These are phyloP conservation scores for Metarhizium guizhouense DNA, from an alignment of 2,329 filamentous ascomycete species.

Conservation along the genomic window DNA sequence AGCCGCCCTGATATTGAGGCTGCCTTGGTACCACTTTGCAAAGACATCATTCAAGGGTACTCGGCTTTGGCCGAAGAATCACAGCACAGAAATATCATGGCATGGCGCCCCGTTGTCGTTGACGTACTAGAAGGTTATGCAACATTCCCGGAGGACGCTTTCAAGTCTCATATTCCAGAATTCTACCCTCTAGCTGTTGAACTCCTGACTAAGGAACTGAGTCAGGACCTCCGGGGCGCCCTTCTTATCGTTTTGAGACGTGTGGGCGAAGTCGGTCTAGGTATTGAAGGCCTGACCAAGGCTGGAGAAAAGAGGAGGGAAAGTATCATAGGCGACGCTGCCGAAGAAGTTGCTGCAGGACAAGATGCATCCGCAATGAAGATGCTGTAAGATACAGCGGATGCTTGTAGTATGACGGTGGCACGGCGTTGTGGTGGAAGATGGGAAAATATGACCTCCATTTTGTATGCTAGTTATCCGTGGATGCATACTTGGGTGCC, in stretches of 20 bases:
- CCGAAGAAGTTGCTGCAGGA: slow-evolving; percentile 18
- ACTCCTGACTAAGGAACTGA: slow-evolving; percentile 73
- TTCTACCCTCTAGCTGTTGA: slow-evolving; percentile 87
- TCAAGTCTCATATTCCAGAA: slow-evolving; percentile 65
- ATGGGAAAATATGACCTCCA: slow-evolving; percentile 11
- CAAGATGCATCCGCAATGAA: slow-evolving; percentile 25
- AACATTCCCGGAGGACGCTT: slow-evolving; percentile 71
- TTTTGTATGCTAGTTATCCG: slow-evolving; percentile 7
- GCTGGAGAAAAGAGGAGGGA: slow-evolving; percentile 26
- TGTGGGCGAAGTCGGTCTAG: slow-evolving; percentile 69
- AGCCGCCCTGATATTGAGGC: slow-evolving; percentile 78
- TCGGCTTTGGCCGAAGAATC: slow-evolving; percentile 86
- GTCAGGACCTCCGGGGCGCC: slow-evolving; percentile 65
- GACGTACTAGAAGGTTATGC: slow-evolving; percentile 92
- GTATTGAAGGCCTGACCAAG: slow-evolving; percentile 41
- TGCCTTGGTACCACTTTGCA: slow-evolving; percentile 87
- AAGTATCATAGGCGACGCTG: slow-evolving; percentile 28
- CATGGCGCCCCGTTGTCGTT: slow-evolving; percentile 94
- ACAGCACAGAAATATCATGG: slow-evolving; percentile 92
- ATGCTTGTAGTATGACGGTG: slow-evolving; percentile 6
- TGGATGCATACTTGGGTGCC: background rate
- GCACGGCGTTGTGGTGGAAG: slow-evolving; percentile 20
- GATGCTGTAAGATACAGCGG: slow-evolving; percentile 20
- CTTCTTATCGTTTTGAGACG: slow-evolving; percentile 70
- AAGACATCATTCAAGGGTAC: slow-evolving; percentile 85